phyloP scores from a whole-genome alignment of 164 flowering plant species.

The Malania oleifera region DNA sequence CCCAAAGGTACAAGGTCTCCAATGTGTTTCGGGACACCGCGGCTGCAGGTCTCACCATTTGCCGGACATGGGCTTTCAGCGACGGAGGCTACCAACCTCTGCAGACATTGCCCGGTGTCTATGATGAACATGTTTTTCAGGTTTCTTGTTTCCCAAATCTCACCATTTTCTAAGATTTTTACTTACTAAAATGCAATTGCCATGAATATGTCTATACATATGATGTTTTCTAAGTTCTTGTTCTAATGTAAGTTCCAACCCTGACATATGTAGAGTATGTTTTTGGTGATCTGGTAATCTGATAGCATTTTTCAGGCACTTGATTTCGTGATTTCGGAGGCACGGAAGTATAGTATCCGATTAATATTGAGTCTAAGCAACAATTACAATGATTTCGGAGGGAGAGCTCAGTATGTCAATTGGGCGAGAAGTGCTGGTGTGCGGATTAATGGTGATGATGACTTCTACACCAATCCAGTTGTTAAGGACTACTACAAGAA shows the following conservation, averaged over 20 bases:
- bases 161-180: too few species aligned
- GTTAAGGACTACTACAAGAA: constrained; percentile 31
- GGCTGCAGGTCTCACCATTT: constrained; percentile 31
- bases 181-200: too few species aligned
- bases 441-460: constrained; percentile 25
- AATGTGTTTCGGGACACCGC: constrained; percentile 33
- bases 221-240: too few species aligned
- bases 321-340: constrained; percentile 53
- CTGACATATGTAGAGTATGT: too few species aligned
- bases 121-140: constrained; percentile 36
- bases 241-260: too few species aligned
- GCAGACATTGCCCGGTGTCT: constrained; percentile 40
- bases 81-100: constrained; percentile 44
- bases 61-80: constrained; percentile 50
- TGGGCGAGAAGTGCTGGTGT: constrained; percentile 40
- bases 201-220: too few species aligned
- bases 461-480: constrained; percentile 32
- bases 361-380: constrained; percentile 36
- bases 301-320: constrained; percentile 37
- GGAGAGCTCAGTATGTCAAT: constrained; percentile 37
- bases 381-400: constrained; percentile 46
- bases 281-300: too few species aligned
- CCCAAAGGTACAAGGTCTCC: constrained; percentile 25
- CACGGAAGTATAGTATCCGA: constrained; percentile 24
- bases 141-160: too few species aligned